Evolutionary conservation across 768 basidiomycete genomes (phyloP), one percentile per base, ranked within the genome.

Genomic region (Hemileccinum rubropunctum): DNA sequence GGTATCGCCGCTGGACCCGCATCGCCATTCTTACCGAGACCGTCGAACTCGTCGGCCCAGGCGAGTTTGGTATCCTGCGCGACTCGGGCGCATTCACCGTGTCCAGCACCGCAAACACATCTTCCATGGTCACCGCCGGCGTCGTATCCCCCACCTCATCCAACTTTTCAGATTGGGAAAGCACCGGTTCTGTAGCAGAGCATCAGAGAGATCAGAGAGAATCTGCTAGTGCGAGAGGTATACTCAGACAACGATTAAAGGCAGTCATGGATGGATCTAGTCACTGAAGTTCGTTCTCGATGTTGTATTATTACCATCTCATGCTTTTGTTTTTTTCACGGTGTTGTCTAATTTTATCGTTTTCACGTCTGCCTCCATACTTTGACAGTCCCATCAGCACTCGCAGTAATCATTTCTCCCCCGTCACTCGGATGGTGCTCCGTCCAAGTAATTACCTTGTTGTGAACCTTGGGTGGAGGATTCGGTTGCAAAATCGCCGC

Each of bases 381-480:
- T 67, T 94, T 95, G 49, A 88, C 87, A 8, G 85, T 87, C 15
- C 95, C 94, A 65, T 98, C 95, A 17, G 89, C 87, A 60, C 92
- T 91, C 1, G 92, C 84, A 3, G 93, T 95, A 38, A 94, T 70
- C 79, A 97, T 80, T 66, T 97, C 92, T 15, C 82, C 82, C 6
- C 81, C 76, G 48, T 92, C 86, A 18, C 74, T 78, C 8, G 91
- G 93, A 69, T 95, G 90, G 58, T 92, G 83, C 70, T 95, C 92
- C 2, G 90, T 84, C 91, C 94, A 97, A 11, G 90, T 91, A 43
- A 97, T 84, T 26, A 89, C 78, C 65, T 89, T 92, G 35, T 84
- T 74, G 63, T 98, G 95, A 1, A 80, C 82, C 61, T 84, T 82
- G 23, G 82, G 84, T 9, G 90, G 90, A 36, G 88, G 87, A 51